Conservation (phyloP, 164 flowering plant species). For the Annona squamosa region DNA sequence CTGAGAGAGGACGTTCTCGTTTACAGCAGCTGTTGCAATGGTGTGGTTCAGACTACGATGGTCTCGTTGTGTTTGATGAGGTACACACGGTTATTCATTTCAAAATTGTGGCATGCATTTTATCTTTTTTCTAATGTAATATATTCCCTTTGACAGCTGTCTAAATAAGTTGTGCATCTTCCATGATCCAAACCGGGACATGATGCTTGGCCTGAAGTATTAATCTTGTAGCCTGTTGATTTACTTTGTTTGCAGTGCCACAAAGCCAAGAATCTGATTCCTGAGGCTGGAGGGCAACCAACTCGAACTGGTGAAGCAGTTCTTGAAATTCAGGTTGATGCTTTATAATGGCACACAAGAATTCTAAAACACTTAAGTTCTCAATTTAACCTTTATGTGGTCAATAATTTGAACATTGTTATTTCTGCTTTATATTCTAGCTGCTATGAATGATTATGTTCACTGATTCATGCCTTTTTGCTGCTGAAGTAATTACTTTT, state of each 20-base stretch:
- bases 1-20: conserved; percentile 94
- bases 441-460: too few relatives aligned
- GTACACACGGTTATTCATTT: conserved; percentile 22
- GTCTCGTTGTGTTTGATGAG: conserved; percentile 93
- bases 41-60: conserved; percentile 82
- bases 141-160: background rate
- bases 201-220: background rate
- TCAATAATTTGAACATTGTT: background rate
- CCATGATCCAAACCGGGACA: background rate
- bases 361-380: background rate
- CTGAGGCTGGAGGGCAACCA: conserved; percentile 92
- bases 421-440: background rate
- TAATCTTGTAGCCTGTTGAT: background rate
- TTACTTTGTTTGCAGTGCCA: conserved; percentile 66
- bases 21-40: conserved; percentile 90
- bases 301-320: conserved; percentile 98
- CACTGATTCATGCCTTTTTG: too few relatives aligned
- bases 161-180: background rate
- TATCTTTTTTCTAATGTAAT: background rate
- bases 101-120: background rate
- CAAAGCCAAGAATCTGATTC: conserved; percentile 95
- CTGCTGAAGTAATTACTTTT: too few relatives aligned
- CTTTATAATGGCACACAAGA: background rate
- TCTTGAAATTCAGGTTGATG: conserved; percentile 84
- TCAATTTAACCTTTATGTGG: background rate